A percentile compares a stretch with the other conserved stretches of the same genome.
Conservation (phyloP, 768 basidiomycete genomes). For the Imleria badia region DNA sequence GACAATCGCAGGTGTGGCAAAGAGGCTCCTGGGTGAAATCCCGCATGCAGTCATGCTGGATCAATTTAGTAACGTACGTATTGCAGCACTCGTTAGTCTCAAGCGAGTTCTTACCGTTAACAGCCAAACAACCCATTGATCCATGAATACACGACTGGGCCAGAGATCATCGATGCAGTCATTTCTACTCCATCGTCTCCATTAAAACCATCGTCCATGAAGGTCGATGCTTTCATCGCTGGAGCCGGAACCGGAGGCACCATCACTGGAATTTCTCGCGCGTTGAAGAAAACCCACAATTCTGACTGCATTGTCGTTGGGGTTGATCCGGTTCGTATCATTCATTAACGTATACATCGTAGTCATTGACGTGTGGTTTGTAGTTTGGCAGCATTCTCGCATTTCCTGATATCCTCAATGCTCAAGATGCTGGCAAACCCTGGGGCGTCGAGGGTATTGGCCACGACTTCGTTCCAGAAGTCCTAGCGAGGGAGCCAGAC, state of each 20-base stretch:
- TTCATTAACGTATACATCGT: neutral
- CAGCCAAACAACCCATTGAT: constrained; percentile 85
- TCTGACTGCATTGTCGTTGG: constrained; percentile 71
- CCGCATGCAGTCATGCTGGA: constrained; percentile 88
- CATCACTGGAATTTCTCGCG: constrained; percentile 80
- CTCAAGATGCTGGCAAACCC: constrained; percentile 38
- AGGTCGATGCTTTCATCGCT: constrained; percentile 80
- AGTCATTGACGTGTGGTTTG: constrained; percentile 9
- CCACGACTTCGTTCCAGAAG: constrained; percentile 89
- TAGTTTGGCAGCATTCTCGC: constrained; percentile 90
- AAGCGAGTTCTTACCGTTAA: neutral
- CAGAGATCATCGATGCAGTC: constrained; percentile 86
- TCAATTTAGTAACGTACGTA: constrained; percentile 78
- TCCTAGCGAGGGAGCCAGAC: constrained; percentile 61
- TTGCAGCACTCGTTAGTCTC: neutral
- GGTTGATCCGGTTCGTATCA: constrained; percentile 81
- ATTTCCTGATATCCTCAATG: constrained; percentile 62
- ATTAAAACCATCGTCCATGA: constrained; percentile 59
- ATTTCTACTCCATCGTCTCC: constrained; percentile 60
- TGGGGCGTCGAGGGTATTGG: constrained; percentile 97
- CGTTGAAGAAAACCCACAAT: constrained; percentile 79
- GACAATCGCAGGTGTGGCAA: constrained; percentile 84
- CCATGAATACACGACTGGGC: constrained; percentile 87
- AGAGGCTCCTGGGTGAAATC: constrained; percentile 71
- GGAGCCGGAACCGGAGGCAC: constrained; percentile 97